Evolutionary conservation across 208 protist genomes (phyloP).

Genomic region (Balamuthia mandrillaris): DNA sequence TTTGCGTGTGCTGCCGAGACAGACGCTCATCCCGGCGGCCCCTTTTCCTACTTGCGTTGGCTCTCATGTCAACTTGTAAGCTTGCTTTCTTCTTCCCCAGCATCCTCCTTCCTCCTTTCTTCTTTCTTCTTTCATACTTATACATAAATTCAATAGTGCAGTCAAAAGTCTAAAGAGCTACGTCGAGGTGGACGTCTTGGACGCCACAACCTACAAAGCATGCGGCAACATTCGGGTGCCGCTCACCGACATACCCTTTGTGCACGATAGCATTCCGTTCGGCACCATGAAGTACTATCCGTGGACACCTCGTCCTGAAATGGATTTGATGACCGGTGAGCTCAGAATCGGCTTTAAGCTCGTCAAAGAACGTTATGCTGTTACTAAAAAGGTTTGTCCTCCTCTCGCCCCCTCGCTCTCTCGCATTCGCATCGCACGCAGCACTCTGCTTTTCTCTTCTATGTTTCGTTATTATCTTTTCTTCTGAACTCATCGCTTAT

Average conservation of each 20-base stretch:
- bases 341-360: slow-evolving; percentile 12
- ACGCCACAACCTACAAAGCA: slow-evolving; percentile 8
- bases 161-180: slow-evolving; percentile 10
- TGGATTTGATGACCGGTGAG: too few species aligned
- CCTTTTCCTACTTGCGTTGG: slow-evolving; percentile 2
- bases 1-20: neutral
- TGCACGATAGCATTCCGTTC: slow-evolving; percentile 37
- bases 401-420: too few species aligned
- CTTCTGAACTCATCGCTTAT: too few species aligned
- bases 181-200: neutral
- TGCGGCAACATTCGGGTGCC: neutral
- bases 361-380: slow-evolving; percentile 6
- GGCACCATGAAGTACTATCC: neutral
- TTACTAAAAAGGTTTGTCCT: neutral
- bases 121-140: neutral
- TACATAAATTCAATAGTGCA: neutral
- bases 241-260: slow-evolving; percentile 7
- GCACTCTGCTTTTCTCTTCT: too few species aligned
- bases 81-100: neutral
- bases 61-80: slow-evolving; percentile 35
- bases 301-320: neutral
- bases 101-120: neutral
- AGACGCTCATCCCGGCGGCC: neutral
- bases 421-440: neutral
- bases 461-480: too few species aligned